Conservation (phyloP, 169 alveolate species). For the Plasmodium yoelii region DNA sequence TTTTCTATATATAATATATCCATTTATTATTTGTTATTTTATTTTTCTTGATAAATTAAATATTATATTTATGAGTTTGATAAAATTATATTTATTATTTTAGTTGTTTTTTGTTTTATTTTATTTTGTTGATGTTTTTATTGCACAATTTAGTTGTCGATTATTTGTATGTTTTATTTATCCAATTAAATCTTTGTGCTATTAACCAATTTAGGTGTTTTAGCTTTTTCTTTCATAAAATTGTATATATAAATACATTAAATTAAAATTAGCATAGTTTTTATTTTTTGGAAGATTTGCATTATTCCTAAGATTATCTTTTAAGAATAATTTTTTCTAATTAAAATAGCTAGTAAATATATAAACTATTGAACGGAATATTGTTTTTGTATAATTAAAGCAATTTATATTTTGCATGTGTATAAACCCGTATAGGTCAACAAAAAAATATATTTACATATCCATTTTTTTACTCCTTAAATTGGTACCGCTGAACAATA, state of each 20-base stretch:
- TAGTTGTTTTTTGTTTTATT: not conserved
- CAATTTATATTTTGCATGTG: not conserved
- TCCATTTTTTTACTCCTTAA: not conserved
- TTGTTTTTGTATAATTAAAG: not conserved
- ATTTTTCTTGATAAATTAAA: not conserved
- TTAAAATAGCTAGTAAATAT: not conserved
- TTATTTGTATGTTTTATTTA: not conserved
- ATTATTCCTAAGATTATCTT: constrained; percentile 13
- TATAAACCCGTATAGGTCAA: not conserved
- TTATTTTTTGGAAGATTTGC: constrained; percentile 19
- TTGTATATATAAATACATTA: not conserved
- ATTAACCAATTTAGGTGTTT: not conserved
- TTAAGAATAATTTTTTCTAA: constrained; percentile 11
- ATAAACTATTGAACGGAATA: not conserved
- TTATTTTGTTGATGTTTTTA: not conserved
- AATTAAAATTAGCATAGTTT: not conserved
- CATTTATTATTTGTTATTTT: not conserved
- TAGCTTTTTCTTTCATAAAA: not conserved
- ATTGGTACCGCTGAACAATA: not conserved
- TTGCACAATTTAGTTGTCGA: not conserved
- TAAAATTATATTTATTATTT: constrained; percentile 7
- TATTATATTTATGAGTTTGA: constrained; percentile 4
- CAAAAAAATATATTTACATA: constrained; percentile 1
- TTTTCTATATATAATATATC: constrained; percentile 10
- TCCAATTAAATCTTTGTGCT: not conserved